Conservation (phyloP, 768 basidiomycete genomes). For the Leccinum olivaceopallidum region DNA sequence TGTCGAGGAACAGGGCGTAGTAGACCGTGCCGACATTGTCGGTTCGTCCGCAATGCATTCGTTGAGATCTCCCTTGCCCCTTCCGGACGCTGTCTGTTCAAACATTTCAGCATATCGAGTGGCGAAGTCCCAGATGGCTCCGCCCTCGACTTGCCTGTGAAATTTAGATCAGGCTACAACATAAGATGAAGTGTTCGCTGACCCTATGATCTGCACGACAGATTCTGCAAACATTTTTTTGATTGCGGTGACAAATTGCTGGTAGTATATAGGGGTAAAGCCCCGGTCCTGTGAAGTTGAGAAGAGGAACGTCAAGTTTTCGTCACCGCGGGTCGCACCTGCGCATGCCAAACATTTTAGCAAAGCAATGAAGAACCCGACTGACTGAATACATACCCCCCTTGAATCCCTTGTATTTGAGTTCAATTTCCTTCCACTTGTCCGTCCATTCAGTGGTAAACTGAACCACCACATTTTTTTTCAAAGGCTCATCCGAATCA, state of each 20-base stretch:
- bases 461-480: constrained; percentile 22
- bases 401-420: constrained; percentile 20
- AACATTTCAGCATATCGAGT: constrained; percentile 13
- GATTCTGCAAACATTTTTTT: neutral
- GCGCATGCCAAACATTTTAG: neutral
- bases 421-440: constrained; percentile 12
- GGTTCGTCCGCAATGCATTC: neutral
- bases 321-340: constrained; percentile 17
- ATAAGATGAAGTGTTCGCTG: constrained; percentile 3
- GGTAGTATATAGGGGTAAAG: constrained; percentile 4
- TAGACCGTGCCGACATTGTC: constrained; percentile 8
- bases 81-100: constrained; percentile 7
- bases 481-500: constrained; percentile 8
- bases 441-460: constrained; percentile 10
- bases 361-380: neutral
- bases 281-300: constrained; percentile 18
- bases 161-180: neutral
- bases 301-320: constrained; percentile 23
- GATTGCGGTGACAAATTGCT: constrained; percentile 14
- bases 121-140: constrained; percentile 17
- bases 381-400: constrained; percentile 22
- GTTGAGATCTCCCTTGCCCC: neutral
- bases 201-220: constrained; percentile 15
- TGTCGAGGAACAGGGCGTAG: constrained; percentile 19
- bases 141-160: constrained; percentile 15